Evolutionary conservation across 441 rosid species (phyloP).

Genomic region (Melianthus villosus): DNA sequence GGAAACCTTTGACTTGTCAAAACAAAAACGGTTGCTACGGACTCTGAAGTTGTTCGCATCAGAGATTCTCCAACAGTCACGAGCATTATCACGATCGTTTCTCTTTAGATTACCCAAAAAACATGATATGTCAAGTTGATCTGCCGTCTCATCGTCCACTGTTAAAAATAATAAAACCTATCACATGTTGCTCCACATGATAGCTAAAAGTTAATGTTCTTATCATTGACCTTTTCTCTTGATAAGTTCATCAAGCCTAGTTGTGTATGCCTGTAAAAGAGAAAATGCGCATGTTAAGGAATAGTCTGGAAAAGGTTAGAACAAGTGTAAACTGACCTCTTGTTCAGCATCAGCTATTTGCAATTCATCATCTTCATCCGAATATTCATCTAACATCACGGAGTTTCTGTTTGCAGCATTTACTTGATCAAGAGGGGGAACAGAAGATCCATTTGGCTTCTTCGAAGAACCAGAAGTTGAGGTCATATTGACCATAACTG

Average conservation of each 20-base stretch:
- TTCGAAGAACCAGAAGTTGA: slow-evolving; percentile 47
- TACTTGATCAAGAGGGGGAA: slow-evolving; percentile 45
- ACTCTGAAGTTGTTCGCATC: slow-evolving; percentile 88
- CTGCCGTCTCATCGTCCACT: slow-evolving; percentile 53
- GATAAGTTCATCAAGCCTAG: slow-evolving; percentile 32
- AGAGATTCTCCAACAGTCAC: slow-evolving; percentile 80
- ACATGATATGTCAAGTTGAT: slow-evolving; percentile 66
- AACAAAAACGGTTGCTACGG: slow-evolving; percentile 83
- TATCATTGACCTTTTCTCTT: slow-evolving; percentile 46
- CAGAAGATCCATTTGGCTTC: slow-evolving; percentile 28
- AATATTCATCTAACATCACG: slow-evolving; percentile 62
- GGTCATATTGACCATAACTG: slow-evolving; percentile 95
- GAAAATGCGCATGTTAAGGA: not conserved
- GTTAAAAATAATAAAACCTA: slow-evolving; percentile 21
- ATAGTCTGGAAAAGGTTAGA: slow-evolving; percentile 1
- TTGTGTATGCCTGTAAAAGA: slow-evolving; percentile 33
- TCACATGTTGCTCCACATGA: slow-evolving; percentile 3
- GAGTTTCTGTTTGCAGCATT: slow-evolving; percentile 58
- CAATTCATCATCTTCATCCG: slow-evolving; percentile 93
- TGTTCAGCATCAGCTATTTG: slow-evolving; percentile 77
- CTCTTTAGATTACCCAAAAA: slow-evolving; percentile 73
- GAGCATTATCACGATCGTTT: slow-evolving; percentile 74
- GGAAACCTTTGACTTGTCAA: slow-evolving; percentile 72
- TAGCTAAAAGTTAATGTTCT: slow-evolving; percentile 5
- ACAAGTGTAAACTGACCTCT: slow-evolving; percentile 36